phyloP scores from a whole-genome alignment of 257 asterid genomes.

The Hygrophila difformis region DNA sequence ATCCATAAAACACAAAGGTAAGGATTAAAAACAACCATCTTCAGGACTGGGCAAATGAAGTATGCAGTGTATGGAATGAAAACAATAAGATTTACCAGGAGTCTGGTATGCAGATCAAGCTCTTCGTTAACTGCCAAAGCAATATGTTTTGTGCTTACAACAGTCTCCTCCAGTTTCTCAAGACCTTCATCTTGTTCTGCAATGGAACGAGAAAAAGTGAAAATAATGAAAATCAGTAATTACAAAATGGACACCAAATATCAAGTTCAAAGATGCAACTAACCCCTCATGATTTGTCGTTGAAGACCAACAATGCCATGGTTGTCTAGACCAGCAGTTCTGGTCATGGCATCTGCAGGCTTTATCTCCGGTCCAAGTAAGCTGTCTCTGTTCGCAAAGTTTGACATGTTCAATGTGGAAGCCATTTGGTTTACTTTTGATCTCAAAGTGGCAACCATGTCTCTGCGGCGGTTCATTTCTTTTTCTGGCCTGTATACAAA shows the following conservation, averaged over 20 bases:
- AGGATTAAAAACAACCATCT: too few species aligned
- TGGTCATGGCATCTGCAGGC: slow-evolving; percentile 76
- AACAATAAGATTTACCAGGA: slow-evolving; percentile 55
- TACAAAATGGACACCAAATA: neutral
- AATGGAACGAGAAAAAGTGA: slow-evolving; percentile 9
- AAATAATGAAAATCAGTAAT: slow-evolving; percentile 8
- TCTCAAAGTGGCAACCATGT: slow-evolving; percentile 60
- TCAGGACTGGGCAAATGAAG: too few species aligned
- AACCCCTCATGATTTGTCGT: slow-evolving; percentile 88
- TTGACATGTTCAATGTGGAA: slow-evolving; percentile 75
- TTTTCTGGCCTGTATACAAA: slow-evolving; percentile 57
- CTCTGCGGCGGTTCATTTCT: slow-evolving; percentile 89
- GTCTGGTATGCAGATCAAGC: slow-evolving; percentile 79
- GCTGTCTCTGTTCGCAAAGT: slow-evolving; percentile 81
- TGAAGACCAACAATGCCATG: slow-evolving; percentile 81
- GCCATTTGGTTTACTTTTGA: slow-evolving; percentile 85
- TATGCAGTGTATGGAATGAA: slow-evolving; percentile 6
- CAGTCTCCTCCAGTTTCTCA: slow-evolving; percentile 80
- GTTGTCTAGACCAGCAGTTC: slow-evolving; percentile 78
- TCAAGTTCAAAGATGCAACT: slow-evolving; percentile 17
- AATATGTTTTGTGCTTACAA: slow-evolving; percentile 87
- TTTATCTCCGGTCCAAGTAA: slow-evolving; percentile 90
- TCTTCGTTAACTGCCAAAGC: slow-evolving; percentile 95
- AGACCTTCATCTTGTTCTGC: slow-evolving; percentile 97
- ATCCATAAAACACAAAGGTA: too few species aligned